Conservation (phyloP, 1,139 yeast genomes). For the Kurtzmaniella quercitrusa region DNA sequence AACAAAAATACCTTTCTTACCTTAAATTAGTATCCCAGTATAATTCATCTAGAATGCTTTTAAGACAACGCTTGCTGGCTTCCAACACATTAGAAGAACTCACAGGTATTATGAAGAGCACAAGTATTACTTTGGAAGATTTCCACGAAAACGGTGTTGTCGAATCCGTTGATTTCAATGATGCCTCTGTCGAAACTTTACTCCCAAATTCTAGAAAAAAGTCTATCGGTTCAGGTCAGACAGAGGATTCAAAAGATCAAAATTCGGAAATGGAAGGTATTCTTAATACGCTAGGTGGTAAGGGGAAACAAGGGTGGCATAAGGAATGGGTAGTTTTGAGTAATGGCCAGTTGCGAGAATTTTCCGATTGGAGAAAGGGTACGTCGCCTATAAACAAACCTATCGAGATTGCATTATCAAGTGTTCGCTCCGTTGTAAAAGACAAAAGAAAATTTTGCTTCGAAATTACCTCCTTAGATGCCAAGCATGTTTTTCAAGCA, state of each 20-base stretch:
- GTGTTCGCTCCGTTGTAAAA: constrained; percentile 51
- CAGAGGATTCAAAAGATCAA: constrained; percentile 16
- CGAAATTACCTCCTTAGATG: constrained; percentile 69
- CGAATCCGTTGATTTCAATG: constrained; percentile 1
- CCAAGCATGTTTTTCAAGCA: constrained; percentile 76
- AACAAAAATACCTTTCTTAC: constrained; percentile 27
- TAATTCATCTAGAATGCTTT: constrained; percentile 41
- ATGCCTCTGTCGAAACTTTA: constrained; percentile 1
- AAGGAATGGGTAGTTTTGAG: constrained; percentile 82
- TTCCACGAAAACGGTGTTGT: constrained; percentile 5
- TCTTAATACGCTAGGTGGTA: constrained; percentile 66
- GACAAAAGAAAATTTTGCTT: constrained; percentile 60
- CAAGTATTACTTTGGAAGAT: constrained; percentile 17
- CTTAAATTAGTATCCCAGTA: constrained; percentile 33
- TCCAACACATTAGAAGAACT: constrained; percentile 40
- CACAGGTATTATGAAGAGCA: constrained; percentile 28
- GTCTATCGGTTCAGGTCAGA: constrained; percentile 7
- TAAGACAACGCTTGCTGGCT: constrained; percentile 43
- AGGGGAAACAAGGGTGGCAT: constrained; percentile 82
- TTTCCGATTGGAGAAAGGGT: constrained; percentile 80
- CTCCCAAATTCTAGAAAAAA: background rate
- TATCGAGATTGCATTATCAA: constrained; percentile 68
- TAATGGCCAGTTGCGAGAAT: constrained; percentile 66
- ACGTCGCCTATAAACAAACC: constrained; percentile 62
- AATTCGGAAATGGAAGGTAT: constrained; percentile 48